Evolutionary conservation across 2,329 filamentous ascomycete genomes (phyloP).

Genomic region (Neopestalotiopsis sp.): DNA sequence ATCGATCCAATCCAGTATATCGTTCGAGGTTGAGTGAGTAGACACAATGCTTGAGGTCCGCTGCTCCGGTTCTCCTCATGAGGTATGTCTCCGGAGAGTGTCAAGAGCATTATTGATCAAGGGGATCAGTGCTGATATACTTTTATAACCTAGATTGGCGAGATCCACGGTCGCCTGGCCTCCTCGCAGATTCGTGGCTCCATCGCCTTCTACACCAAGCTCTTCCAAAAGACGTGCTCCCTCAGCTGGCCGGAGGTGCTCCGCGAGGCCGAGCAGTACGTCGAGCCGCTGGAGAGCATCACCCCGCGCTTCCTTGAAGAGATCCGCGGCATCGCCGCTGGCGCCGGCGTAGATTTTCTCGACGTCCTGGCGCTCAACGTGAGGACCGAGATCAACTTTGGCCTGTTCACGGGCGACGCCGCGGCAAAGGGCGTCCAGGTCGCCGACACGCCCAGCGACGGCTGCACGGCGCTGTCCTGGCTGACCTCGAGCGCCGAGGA

Average conservation of each 20-base stretch:
- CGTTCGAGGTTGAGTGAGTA: neutral
- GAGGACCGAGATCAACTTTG: constrained; percentile 62
- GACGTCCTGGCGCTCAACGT: constrained; percentile 65
- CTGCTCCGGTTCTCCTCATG: constrained; percentile 23
- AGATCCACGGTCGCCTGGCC: constrained; percentile 39
- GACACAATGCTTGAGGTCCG: constrained; percentile 20
- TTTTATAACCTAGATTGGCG: constrained; percentile 37
- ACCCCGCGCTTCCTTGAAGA: constrained; percentile 47
- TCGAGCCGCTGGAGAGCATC: constrained; percentile 45
- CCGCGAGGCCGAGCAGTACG: constrained; percentile 50
- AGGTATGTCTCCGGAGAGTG: constrained; percentile 26
- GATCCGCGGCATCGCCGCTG: constrained; percentile 58
- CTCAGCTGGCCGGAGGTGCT: constrained; percentile 39
- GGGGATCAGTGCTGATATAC: neutral
- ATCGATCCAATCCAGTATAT: neutral
- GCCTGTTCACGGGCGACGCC: constrained; percentile 48
- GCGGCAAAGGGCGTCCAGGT: constrained; percentile 4
- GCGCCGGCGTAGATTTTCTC: constrained; percentile 48
- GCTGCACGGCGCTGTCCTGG: constrained; percentile 60
- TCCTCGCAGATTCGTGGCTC: constrained; percentile 37
- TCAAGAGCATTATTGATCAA: neutral
- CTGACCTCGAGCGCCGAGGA: constrained; percentile 30
- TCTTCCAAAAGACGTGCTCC: constrained; percentile 40
- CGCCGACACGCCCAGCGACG: constrained; percentile 45
- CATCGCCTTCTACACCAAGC: constrained; percentile 40